Percentiles rank a stretch among this genome's conserved stretches.
Evolutionary conservation across 2,329 filamentous ascomycete species (phyloP).

Genomic region (Penicillium sclerotiorum): DNA sequence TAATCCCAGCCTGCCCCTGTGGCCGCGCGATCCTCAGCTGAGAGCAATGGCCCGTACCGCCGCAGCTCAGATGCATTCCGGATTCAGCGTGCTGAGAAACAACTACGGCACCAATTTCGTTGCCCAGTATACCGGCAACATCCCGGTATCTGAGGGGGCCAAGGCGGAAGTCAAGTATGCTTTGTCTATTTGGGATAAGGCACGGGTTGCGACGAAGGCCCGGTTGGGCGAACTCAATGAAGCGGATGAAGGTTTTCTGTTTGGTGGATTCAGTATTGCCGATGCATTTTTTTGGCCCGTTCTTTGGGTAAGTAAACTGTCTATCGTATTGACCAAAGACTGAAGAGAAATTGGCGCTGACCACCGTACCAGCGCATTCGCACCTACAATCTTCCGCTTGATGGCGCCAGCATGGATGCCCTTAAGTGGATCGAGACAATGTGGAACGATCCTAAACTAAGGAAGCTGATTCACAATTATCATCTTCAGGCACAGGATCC

Average conservation of each 20-base stretch:
- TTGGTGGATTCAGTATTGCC: constrained; percentile 40
- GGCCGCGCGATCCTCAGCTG: constrained; percentile 36
- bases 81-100: constrained; percentile 30
- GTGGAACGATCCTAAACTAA: constrained; percentile 35
- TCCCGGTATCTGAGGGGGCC: constrained; percentile 30
- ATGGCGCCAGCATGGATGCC: constrained; percentile 28
- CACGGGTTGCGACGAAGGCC: constrained; percentile 26
- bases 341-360: neutral
- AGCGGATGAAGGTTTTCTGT: constrained; percentile 39
- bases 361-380: constrained; percentile 32
- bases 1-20: constrained; percentile 30
- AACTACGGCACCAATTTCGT: constrained; percentile 34
- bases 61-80: constrained; percentile 39
- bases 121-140: constrained; percentile 33
- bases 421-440: constrained; percentile 37
- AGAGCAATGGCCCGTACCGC: constrained; percentile 36
- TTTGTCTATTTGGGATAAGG: constrained; percentile 31
- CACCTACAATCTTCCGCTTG: constrained; percentile 33
- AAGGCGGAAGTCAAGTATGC: constrained; percentile 28
- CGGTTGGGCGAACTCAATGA: constrained; percentile 27
- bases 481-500: constrained; percentile 32
- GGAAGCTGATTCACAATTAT: constrained; percentile 26
- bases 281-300: constrained; percentile 45
- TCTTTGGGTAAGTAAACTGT: constrained; percentile 33
- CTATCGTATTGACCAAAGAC: neutral